Base-by-base conservation (phyloP, 495 filamentous ascomycete genomes). In the Rusavskia elegans region DNA sequence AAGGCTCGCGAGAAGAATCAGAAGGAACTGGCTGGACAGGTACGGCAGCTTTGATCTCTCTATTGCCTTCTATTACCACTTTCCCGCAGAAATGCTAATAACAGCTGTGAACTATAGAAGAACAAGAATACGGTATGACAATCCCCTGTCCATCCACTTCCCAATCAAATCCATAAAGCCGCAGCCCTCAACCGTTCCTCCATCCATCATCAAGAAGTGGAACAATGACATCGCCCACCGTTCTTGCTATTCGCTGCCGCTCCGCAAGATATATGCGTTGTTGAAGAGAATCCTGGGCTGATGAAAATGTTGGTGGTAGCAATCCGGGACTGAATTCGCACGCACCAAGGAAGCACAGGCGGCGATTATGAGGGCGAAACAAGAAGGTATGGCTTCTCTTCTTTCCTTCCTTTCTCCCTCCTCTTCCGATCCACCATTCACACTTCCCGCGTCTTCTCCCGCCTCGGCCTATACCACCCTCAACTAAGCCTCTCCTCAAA, bases 311-410 rank as follows among this genome's bases (percentile, higher is more conserved):
- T 4, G 55, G 50, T 71, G 21, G 67, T 60, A 65, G 45, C 59
- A 76, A 77, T 73, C 74, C 58, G 89, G 89, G 30, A 70, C 71
- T 32, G 80, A 92, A 64, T 81, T 81, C 63, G 71, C 75, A 56
- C 78, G 77, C 50, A 72, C 81, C 48, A 89, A 89, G 69, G 87
- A 94, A 63, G 68, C 76, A 37, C 77, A 78, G 48, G 89, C 89
- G 20, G 73, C 76, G 37, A 88, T 86, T 65, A 96, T 96, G 89
- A 77, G 85, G 37, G 77, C 83, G 67, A 96, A 96, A 76, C 89
- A 96, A 68, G 76, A 71, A 55, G 83, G 82, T n/a, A 48, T 32
- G 16, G 45, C 49, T 36, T 56, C n/a, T 48, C 38, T 36, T 11
- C 35, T n/a, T n/a, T n/a, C 39, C 35, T 27, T 3, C 1, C 9